Conservation (phyloP, 805 yeast genomes). For the Saccharomycopsis sp. region DNA sequence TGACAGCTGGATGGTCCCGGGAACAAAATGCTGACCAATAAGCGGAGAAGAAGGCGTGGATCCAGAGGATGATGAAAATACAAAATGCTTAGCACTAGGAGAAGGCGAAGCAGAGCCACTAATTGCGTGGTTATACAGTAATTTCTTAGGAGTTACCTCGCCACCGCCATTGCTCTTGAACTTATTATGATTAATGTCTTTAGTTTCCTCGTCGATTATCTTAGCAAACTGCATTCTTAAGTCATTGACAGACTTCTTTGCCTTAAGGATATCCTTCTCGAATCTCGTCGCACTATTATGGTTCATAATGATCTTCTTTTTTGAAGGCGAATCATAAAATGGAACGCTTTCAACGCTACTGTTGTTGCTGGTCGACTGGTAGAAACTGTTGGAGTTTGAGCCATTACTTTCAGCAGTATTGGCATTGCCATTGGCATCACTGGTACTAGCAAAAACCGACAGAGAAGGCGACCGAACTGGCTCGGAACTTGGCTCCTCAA, state of each 20-base stretch:
- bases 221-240: slow-evolving; percentile 18
- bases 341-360: not conserved
- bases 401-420: not conserved
- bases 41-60: not conserved
- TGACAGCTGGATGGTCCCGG: not conserved
- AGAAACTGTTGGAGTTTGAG: not conserved
- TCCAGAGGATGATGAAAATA: not conserved
- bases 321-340: slow-evolving; percentile 9
- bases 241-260: slow-evolving; percentile 18
- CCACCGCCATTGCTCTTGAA: not conserved
- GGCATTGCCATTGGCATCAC: slow-evolving; percentile 3
- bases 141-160: not conserved
- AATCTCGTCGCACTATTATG: slow-evolving; percentile 20
- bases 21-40: not conserved
- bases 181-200: slow-evolving; percentile 1
- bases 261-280: slow-evolving; percentile 20
- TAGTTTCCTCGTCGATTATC: slow-evolving; percentile 16
- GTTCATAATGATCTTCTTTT: slow-evolving; percentile 10
- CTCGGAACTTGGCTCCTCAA: slow-evolving; percentile 8
- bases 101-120: not conserved
- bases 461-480: not conserved
- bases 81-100: not conserved
- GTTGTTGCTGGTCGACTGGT: slow-evolving; percentile 1
- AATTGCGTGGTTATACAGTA: not conserved
- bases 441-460: not conserved